A percentile compares a stretch with the other conserved stretches of the same genome.
Evolutionary conservation across 2,329 filamentous ascomycete species (phyloP).

Genomic region (Fusarium sp.): DNA sequence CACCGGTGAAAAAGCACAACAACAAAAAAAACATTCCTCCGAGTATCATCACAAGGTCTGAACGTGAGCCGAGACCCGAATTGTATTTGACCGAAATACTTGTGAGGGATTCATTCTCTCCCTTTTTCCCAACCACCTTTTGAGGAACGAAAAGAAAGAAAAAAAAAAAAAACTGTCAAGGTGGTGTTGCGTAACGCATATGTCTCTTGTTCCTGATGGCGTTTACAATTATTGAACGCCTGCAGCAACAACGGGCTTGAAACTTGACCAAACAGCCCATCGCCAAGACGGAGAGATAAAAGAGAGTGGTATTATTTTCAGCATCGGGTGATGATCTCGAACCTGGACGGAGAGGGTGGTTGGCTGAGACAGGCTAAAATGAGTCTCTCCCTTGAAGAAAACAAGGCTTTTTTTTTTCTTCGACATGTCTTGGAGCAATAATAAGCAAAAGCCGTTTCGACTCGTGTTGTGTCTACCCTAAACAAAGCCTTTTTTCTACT

Average conservation of each 20-base stretch:
- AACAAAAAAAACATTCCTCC: neutral
- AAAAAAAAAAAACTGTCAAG: neutral
- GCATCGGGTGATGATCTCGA: neutral
- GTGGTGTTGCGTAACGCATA: neutral
- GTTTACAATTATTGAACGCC: neutral
- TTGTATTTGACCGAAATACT: neutral
- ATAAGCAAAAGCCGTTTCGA: neutral
- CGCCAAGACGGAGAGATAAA: neutral
- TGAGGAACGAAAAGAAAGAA: neutral
- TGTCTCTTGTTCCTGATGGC: neutral
- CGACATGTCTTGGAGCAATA: neutral
- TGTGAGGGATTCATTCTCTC: neutral
- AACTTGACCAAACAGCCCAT: neutral
- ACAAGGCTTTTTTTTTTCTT: neutral
- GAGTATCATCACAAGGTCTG: neutral
- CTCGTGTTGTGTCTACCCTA: slow-evolving; percentile 1
- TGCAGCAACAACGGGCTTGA: neutral
- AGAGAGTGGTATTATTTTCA: neutral
- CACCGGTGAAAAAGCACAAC: neutral
- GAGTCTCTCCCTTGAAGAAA: neutral
- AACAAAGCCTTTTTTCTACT: neutral
- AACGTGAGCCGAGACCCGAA: neutral
- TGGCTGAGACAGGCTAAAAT: neutral
- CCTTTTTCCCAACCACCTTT: neutral
- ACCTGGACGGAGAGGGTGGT: neutral